phyloP scores from a whole-genome alignment of 306 rosid species.

The Medicago ruthenica region DNA sequence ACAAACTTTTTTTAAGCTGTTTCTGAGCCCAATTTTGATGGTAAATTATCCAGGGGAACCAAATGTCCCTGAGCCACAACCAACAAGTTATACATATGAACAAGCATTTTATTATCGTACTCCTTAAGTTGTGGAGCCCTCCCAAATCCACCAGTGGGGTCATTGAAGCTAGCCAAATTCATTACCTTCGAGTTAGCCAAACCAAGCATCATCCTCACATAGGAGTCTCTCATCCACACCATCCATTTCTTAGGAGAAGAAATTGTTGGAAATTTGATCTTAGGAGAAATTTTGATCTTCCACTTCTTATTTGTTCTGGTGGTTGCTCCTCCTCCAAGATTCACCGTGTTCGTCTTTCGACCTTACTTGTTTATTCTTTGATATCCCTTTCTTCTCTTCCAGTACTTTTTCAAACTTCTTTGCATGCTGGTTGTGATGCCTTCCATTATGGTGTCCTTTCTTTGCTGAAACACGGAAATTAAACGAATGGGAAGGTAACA shows the following conservation, averaged over 20 bases:
- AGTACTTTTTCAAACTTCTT: constrained; percentile 55
- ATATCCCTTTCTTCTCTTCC: constrained; percentile 63
- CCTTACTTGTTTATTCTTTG: constrained; percentile 48
- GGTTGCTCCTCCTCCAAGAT: constrained; percentile 51
- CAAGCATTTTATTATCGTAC: constrained; percentile 76
- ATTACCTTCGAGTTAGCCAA: constrained; percentile 63
- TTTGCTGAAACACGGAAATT: background rate
- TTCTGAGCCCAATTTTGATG: constrained; percentile 36
- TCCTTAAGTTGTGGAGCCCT: constrained; percentile 59
- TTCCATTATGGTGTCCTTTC: constrained; percentile 48
- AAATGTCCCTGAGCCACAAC: constrained; percentile 55
- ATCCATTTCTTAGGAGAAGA: constrained; percentile 68
- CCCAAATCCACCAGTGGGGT: constrained; percentile 31
- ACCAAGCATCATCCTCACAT: constrained; percentile 72
- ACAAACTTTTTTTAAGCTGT: background rate
- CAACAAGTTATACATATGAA: constrained; percentile 68
- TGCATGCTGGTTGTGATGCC: constrained; percentile 52
- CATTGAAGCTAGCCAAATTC: constrained; percentile 34
- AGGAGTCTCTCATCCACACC: constrained; percentile 78
- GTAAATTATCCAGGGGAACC: constrained; percentile 37
- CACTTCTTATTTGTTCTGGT: constrained; percentile 39
- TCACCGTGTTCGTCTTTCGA: constrained; percentile 37
- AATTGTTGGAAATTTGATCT: constrained; percentile 47
- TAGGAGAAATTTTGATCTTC: constrained; percentile 62
- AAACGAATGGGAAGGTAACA: background rate